Base-by-base conservation (phyloP, 495 filamentous ascomycete species). In the Trichodelitschia bisporula region DNA sequence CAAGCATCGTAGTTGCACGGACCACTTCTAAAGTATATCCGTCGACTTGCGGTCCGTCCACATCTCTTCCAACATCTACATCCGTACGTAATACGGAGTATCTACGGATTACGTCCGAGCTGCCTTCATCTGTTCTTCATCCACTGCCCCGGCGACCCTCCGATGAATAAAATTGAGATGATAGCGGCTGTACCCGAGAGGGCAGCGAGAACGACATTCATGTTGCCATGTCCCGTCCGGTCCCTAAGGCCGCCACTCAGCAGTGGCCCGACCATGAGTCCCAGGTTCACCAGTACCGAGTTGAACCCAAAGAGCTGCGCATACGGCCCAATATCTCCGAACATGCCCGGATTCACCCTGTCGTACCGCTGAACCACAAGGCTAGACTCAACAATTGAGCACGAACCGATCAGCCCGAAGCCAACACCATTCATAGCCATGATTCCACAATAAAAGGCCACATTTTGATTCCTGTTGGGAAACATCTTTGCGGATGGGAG, bases 281-380 rank as follows among this genome's bases (percentile, higher is more conserved):
- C 63, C 1, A 40, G 34, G 34, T 53, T 56, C 41, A 64, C 66
- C 4, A 62, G 45, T 45, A 61, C 54, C 9, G 52, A 55, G 32
- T 63, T 61, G 29, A 64, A 40, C n/a, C 59, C 62, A 40, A 64
- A 67, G 0, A 69, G 44, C 37, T 66, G 60, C 15, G 59, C 64
- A 38, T 66, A 66, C 6, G 64, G 64, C 1, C 61, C 61, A 14
- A 56, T 45, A 2, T 42, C 42, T 8, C 53, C 53, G 28, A 59
- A 60, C 19, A 53, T 48, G 0, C 46, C 49, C 3, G 50, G 49
- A 29, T 65, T 57, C 9, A 33, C 36, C 19, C 42, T 37, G 31
- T 53, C 44, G 33, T 51, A 57, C 36, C 47, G 45, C 31, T 56
- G 38, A 15, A 51, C 31, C 6, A 53, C 43, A 13, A 44, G 33